Evolutionary conservation across 1,284 basidiomycete species (phyloP).

Genomic region (Cryptococcus sp.): DNA sequence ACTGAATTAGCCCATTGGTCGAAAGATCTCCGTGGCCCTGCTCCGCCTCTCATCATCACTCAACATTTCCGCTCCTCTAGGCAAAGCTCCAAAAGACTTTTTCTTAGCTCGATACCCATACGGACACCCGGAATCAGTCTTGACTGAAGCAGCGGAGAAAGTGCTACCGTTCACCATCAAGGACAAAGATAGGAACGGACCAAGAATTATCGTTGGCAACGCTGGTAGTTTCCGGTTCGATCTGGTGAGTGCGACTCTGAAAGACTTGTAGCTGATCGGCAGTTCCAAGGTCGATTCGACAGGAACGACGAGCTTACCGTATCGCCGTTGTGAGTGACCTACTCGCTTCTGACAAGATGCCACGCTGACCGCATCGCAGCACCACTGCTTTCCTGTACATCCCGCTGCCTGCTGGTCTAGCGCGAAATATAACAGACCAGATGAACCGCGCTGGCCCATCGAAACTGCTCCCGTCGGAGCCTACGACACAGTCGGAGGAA

Average conservation of each 20-base stretch:
- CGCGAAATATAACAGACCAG: constrained; percentile 35
- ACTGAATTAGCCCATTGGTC: constrained; percentile 34
- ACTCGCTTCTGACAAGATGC: not conserved
- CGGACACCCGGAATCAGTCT: constrained; percentile 65
- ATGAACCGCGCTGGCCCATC: constrained; percentile 51
- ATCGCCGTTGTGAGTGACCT: constrained; percentile 59
- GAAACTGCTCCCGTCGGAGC: constrained; percentile 31
- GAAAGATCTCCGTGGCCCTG: constrained; percentile 38
- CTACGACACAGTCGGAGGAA: constrained; percentile 20
- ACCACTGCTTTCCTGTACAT: constrained; percentile 44
- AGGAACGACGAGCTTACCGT: constrained; percentile 76
- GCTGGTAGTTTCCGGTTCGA: constrained; percentile 76
- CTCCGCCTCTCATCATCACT: constrained; percentile 33
- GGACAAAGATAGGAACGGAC: constrained; percentile 29
- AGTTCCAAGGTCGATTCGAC: constrained; percentile 65
- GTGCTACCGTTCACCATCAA: constrained; percentile 52
- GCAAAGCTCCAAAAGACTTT: constrained; percentile 72
- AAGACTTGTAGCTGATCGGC: constrained; percentile 1
- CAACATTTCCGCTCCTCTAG: constrained; percentile 56
- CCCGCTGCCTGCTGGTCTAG: constrained; percentile 39
- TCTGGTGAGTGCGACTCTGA: constrained; percentile 50
- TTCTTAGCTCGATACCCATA: constrained; percentile 66
- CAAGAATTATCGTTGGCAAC: constrained; percentile 69
- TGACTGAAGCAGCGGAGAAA: constrained; percentile 64
- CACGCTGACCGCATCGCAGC: constrained; percentile 20